Evolutionary conservation across 2,329 filamentous ascomycete species (phyloP), one percentile per base, ranked within the genome.

Genomic region (Aspergillaceae sp.): DNA sequence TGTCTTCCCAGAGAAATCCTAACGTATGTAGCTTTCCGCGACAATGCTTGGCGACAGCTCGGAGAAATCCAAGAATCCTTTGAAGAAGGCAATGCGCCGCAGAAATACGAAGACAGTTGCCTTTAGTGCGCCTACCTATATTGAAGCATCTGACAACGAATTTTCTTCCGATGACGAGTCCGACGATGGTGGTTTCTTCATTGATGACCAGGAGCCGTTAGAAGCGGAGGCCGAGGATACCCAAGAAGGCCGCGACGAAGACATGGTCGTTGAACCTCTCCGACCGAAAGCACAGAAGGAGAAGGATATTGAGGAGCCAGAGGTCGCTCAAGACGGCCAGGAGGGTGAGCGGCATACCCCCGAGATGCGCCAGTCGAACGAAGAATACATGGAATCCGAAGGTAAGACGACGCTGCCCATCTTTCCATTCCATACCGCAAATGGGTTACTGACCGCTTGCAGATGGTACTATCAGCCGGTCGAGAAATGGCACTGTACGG

Each of bases 81-180:
- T 95, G 49, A 92, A 87, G 65, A 86, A 87, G 56, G 84, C 86
- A 1, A 91, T 95, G 70, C 81, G 86, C 50, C 75, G 86, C 56
- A 81, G 85, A 54, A 90, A 90, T 59, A 78, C 83, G 29, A 96
- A 95, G 69, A 92, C 81, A 0, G 90, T 96, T 29, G 81, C 87
- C 36, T 96, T 96, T 58, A 78, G 87, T 4, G 78, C 86, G 1
- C 87, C 88, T 0, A 92, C 87, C 4, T 94, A 90, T 58, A 85
- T 91, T 37, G 87, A 95, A 66, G 87, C 91, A 50, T 88, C 86
- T 0, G 87, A 94, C 53, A 78, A 86, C 56, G 88, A 94, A 45
- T 94, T 89, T 62, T 94, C 87, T 1, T 82, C 80, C 1, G 85
- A 86, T 10, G 87, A 92, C 43, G 87, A 91, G 51, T 73, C 73